Percentiles rank a stretch among this genome's conserved stretches.
These are phyloP conservation scores for Rossbeevera mucosa DNA, from an alignment of 768 basidiomycete species.

Conservation along the genomic window DNA sequence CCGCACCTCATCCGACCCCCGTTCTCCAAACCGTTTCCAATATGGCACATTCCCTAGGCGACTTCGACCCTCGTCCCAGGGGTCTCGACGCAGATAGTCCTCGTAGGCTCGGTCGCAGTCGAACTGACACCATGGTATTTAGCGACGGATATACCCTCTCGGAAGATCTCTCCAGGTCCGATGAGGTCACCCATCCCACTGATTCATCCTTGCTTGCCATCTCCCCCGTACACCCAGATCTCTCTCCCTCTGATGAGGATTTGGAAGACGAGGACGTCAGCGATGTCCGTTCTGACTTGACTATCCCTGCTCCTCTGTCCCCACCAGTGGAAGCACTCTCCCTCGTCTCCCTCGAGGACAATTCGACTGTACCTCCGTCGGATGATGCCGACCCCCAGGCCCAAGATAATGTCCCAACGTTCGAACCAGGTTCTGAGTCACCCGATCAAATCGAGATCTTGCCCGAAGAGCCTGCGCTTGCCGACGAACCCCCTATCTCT, in stretches of 20 bases:
- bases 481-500: slow-evolving; percentile 1
- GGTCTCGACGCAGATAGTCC: slow-evolving; percentile 35
- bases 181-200: not conserved
- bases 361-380: not conserved
- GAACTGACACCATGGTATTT: slow-evolving; percentile 76
- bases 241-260: slow-evolving; percentile 18
- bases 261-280: slow-evolving; percentile 22
- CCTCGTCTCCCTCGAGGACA: slow-evolving; percentile 25
- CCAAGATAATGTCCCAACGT: slow-evolving; percentile 2
- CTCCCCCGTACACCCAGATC: slow-evolving; percentile 5
- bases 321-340: slow-evolving; percentile 27
- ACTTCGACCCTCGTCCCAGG: slow-evolving; percentile 16
- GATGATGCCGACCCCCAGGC: too few species aligned
- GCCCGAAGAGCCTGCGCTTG: not conserved
- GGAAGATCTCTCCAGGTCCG: slow-evolving; percentile 35
- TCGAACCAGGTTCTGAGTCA: slow-evolving; percentile 12
- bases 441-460: not conserved
- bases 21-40: slow-evolving; percentile 10
- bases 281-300: slow-evolving; percentile 21
- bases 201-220: slow-evolving; percentile 7
- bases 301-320: slow-evolving; percentile 17
- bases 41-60: slow-evolving; percentile 6
- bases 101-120: slow-evolving; percentile 45
- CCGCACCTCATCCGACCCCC: slow-evolving; percentile 33
- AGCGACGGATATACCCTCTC: slow-evolving; percentile 39